A percentile compares a stretch with the other conserved stretches of the same genome.
These are phyloP conservation scores for Pseudoperonospora humuli DNA, from an alignment of 352 stramenopile genomes.

Conservation along the genomic window DNA sequence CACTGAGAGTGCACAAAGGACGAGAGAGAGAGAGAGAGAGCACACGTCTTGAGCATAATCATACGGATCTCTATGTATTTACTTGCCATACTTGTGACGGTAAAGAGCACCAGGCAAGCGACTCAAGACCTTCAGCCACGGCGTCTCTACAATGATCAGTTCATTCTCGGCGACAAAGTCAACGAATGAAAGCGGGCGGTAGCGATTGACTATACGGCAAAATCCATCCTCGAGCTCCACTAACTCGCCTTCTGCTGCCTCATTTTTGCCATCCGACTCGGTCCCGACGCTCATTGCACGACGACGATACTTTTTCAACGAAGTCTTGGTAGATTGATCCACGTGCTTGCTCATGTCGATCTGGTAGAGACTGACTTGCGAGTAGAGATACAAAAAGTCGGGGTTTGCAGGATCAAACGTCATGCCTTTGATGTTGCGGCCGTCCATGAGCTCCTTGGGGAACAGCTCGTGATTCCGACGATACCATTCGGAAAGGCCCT, in stretches of 20 bases:
- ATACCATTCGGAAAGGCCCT: conserved; percentile 68
- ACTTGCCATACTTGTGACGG: conserved; percentile 85
- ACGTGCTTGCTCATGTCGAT: conserved; percentile 62
- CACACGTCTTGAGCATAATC: conserved; percentile 11
- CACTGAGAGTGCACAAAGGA: not conserved
- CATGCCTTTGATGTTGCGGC: conserved; percentile 73
- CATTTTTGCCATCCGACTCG: conserved; percentile 48
- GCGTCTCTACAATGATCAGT: conserved; percentile 76
- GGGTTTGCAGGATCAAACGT: conserved; percentile 68
- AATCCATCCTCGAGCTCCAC: conserved; percentile 58
- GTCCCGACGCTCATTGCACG: conserved; percentile 49
- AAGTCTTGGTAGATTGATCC: conserved; percentile 16
- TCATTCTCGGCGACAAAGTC: conserved; percentile 72
- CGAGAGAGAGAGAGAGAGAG: not conserved
- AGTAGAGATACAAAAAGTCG: conserved; percentile 75
- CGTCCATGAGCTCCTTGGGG: conserved; percentile 65
- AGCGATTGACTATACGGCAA: conserved; percentile 73
- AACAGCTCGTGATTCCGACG: conserved; percentile 58
- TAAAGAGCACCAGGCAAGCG: conserved; percentile 70
- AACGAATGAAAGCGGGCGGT: conserved; percentile 78
- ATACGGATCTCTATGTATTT: conserved; percentile 36
- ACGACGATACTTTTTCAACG: conserved; percentile 40
- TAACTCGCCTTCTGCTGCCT: conserved; percentile 47
- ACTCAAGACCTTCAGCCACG: conserved; percentile 82
- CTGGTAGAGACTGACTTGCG: conserved; percentile 71